Conservation (phyloP, 2,329 filamentous ascomycete genomes). For the Aureobasidium sp. region DNA sequence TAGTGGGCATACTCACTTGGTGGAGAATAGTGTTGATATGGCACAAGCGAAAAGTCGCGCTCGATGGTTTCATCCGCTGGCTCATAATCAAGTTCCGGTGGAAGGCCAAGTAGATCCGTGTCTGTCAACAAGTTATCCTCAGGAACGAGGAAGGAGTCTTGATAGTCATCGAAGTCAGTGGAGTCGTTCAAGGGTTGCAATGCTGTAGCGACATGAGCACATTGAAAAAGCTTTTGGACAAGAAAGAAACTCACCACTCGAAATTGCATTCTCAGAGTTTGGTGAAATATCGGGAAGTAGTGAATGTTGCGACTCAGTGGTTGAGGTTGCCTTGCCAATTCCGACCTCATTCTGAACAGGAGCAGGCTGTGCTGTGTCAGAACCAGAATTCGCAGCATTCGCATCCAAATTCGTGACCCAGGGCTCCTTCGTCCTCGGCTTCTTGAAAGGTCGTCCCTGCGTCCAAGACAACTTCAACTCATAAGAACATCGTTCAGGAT, state of each 20-base stretch:
- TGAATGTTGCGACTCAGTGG: too few species aligned
- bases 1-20: not conserved
- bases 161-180: not conserved
- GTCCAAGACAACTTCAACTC: slow-evolving; percentile 14
- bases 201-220: not conserved
- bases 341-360: not conserved
- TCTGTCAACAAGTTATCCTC: not conserved
- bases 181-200: not conserved
- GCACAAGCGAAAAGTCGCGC: not conserved
- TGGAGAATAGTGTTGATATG: slow-evolving; percentile 1
- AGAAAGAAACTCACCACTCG: not conserved
- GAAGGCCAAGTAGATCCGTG: not conserved
- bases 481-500: slow-evolving; percentile 18
- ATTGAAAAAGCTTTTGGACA: not conserved
- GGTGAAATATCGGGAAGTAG: not conserved
- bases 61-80: slow-evolving; percentile 1
- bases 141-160: not conserved
- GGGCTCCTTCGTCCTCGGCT: slow-evolving; percentile 5
- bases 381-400: not conserved
- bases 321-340: not conserved
- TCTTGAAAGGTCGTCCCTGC: slow-evolving; percentile 12
- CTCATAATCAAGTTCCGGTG: not conserved
- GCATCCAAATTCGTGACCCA: not conserved
- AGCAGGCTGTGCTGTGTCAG: not conserved
- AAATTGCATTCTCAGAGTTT: not conserved